Evolutionary conservation across 768 basidiomycete species (phyloP), one percentile per base, ranked within the genome.

Genomic region (Panellus pusillus): DNA sequence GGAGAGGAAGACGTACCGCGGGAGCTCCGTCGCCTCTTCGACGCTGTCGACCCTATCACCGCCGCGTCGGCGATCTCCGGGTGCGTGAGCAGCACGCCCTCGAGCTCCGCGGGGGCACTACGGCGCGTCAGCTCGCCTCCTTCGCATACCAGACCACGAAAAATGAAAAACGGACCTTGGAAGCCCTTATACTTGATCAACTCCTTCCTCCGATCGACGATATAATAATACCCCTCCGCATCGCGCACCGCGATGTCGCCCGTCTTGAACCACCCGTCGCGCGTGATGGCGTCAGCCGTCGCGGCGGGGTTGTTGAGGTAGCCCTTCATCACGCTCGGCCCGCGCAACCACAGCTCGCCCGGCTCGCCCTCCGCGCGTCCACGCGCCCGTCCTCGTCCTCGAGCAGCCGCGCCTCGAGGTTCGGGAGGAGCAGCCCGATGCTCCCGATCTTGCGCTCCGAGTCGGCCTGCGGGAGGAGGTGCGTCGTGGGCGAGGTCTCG

Each of bases 271-370:
- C 86, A 91, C 3, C 81, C 77, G 37, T 84, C 82, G 0, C 68
- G 60, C 0, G 82, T 84, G 59, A 89, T 79, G 1, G 81, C 67
- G 18, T 76, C 71, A 17, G 64, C 61, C 2, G 86, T 89, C 1
- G 87, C 84, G n/a, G 69, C 67, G 1, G 70, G 68, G 52, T 90
- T 86, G 56, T 78, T 78, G 60, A 82, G 67, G 63, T 89, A 89
- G 2, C 87, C 87, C 71, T 83, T 87, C 84, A 86, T 86, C n/a
- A 89, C 72, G 1, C 67, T 80, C 6, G 80, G 79, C 0, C 87
- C 87, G 40, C 79, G 74, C 5, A 89, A 48, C 85, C 87, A 89
- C 29, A 90, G 65, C 64, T 90, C 89, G 4, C 89, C 87, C 0
- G 76, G 71, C 38, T 75, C 69, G 0, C 79, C 79, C 27, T 67